Base-by-base conservation (phyloP, 495 filamentous ascomycete genomes). In the Penicillium herquei region DNA sequence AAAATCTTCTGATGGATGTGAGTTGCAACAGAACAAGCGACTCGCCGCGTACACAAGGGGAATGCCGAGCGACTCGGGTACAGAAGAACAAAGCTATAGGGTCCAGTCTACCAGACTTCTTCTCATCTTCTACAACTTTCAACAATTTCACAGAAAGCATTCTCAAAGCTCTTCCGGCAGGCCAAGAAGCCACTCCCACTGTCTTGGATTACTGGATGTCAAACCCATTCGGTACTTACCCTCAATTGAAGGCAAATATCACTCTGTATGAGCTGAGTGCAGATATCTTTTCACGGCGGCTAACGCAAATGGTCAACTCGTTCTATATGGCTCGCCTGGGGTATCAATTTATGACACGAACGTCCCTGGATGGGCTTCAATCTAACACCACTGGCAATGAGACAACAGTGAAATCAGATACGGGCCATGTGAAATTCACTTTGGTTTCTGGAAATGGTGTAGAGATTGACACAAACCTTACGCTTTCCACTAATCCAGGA, bases 251-350 rank as follows among this genome's bases (percentile, higher is more conserved):
- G 1, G 44, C 44, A 9, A 47, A 47, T 18, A 47, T 47, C 3
- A 30, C 17, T 7, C 26, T 47, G 1, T 30, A 26, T 5, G 26
- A 47, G 9, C 16, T 47, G 18, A 18, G 26, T 26, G 3, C 44
- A 7, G 26, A 26, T 8, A 10, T 32, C 1, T 47, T 47, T 18
- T 47, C 44, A 26, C 44, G 31, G 18, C 14, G 44, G 10, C n/a
- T 47, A 9, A 47, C 44, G 9, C 16, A 26, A 31, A 12, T 47
- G 44, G 18, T 47, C 44, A 47, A 47, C 31, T 47, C 44, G 5
- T 47, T 32, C 18, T 47, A 47, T 31, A 47, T 47, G 44, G 7
- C 44, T 7, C 44, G 44, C 10, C 26, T 47, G 26, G 44, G 44
- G 2, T 47, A 47, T 47, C 17, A 31, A 32, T 47, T 47, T 18